A percentile compares a stretch with the other conserved stretches of the same genome.
Evolutionary conservation across 345 rosid species (phyloP).

Genomic region (Gynandropsis gynandra): DNA sequence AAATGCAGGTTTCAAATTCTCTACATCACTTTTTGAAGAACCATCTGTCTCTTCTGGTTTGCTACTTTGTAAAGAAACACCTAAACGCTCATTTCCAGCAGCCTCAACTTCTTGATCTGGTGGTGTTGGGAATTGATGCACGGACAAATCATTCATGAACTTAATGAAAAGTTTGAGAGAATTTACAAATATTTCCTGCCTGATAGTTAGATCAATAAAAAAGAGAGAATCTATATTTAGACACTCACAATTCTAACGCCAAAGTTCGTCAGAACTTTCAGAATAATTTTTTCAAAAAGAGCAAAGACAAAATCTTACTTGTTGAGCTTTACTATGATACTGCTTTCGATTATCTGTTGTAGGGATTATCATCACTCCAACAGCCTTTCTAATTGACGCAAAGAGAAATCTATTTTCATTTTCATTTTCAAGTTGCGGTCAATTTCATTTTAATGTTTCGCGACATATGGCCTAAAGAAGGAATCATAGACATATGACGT

Average conservation of each 20-base stretch:
- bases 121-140: too few species aligned
- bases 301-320: slow-evolving; percentile 36
- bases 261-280: slow-evolving; percentile 1
- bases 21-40: too few species aligned
- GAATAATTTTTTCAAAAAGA: slow-evolving; percentile 7
- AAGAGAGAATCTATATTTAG: neutral
- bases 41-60: too few species aligned
- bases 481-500: slow-evolving; percentile 45
- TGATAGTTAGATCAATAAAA: slow-evolving; percentile 9
- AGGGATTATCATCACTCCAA: slow-evolving; percentile 48
- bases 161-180: neutral
- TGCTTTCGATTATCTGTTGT: slow-evolving; percentile 51
- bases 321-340: slow-evolving; percentile 82
- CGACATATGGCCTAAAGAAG: slow-evolving; percentile 37
- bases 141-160: neutral
- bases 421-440: slow-evolving; percentile 45
- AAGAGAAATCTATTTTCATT: slow-evolving; percentile 56
- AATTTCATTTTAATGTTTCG: slow-evolving; percentile 54
- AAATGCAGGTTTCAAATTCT: too few species aligned
- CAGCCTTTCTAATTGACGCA: slow-evolving; percentile 80
- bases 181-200: slow-evolving; percentile 1
- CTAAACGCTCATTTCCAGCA: too few species aligned
- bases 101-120: too few species aligned
- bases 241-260: neutral
- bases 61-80: too few species aligned